A percentile compares a stretch with the other conserved stretches of the same genome.
Evolutionary conservation across 768 basidiomycete species (phyloP).

Genomic region (Tricholoma sp.): DNA sequence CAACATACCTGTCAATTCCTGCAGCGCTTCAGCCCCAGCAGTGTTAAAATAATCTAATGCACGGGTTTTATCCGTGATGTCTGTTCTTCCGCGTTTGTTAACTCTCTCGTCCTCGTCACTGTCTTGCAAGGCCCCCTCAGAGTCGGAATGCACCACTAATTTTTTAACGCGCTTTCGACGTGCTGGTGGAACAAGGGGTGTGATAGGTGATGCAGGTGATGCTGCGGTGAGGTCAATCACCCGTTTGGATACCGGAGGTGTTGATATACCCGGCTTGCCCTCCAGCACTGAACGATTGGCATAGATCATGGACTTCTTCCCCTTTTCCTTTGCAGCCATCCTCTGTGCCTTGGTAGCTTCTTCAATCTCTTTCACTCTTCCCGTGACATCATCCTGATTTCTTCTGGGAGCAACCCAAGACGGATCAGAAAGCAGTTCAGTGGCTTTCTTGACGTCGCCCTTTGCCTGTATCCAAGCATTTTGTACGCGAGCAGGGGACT

Average conservation of each 20-base stretch:
- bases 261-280: slow-evolving; percentile 32
- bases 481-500: slow-evolving; percentile 38
- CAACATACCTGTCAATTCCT: slow-evolving; percentile 67
- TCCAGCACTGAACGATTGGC: slow-evolving; percentile 56
- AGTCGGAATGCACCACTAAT: slow-evolving; percentile 62
- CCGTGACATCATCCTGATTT: slow-evolving; percentile 35
- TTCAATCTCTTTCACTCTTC: slow-evolving; percentile 67
- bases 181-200: slow-evolving; percentile 34
- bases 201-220: slow-evolving; percentile 25
- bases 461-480: slow-evolving; percentile 65
- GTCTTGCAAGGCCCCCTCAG: slow-evolving; percentile 50
- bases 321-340: slow-evolving; percentile 65
- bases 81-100: slow-evolving; percentile 26
- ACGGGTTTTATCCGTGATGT: slow-evolving; percentile 38
- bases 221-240: slow-evolving; percentile 31
- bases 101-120: slow-evolving; percentile 38
- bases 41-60: slow-evolving; percentile 69
- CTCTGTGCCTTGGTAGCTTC: slow-evolving; percentile 67
- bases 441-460: slow-evolving; percentile 59
- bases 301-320: slow-evolving; percentile 80
- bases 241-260: slow-evolving; percentile 34
- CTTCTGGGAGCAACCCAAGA: slow-evolving; percentile 41
- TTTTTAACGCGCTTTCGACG: slow-evolving; percentile 54
- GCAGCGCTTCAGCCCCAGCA: slow-evolving; percentile 54
- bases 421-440: slow-evolving; percentile 50